Base-by-base conservation (phyloP, 805 yeast species). In the Blastobotrys mokoenaii region DNA sequence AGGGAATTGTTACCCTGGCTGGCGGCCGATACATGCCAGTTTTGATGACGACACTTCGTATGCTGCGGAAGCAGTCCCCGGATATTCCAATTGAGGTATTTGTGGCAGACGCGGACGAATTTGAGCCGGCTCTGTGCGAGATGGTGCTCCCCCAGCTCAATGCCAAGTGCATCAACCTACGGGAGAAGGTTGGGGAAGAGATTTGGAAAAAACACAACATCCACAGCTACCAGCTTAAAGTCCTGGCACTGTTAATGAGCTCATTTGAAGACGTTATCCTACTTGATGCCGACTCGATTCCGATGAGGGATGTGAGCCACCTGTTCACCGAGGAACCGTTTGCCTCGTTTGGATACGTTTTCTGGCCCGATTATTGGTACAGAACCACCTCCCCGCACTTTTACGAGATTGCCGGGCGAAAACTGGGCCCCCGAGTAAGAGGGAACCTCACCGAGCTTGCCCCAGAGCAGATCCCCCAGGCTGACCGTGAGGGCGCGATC, bases 311-410 rank as follows among this genome's bases (percentile, higher is more conserved):
- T 9, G 82, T 90, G 2, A 84, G 79, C 52, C 59, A 62, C 15
- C 58, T 84, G 17, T 82, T 86, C 59, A 66, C 65, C 3, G 63
- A 73, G 10, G 77, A 78, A 38, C 79, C 85, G 1, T 85, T 74
- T 63, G 51, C 57, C 15, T 60, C 70, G 11, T 64, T 69, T 47
- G 77, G 80, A 46, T 63, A 77, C 60, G 64, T 80, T 22, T 61
- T 79, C 20, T 86, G 94, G 90, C 94, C 95, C 1, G 96, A 86
- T 63, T 86, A 80, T 61, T 86, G 95, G 95, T 76, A 81, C 61
- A 72, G 95, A 52, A 79, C 89, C 5, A 84, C 89, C 1, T 76
- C 84, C 1, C 95, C 95, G 4, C 65, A 66, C 33, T 82, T 74
- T 55, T 86, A 82, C 62, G 74, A 77, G 27, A 79, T 86, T 52